Evolutionary conservation across 108 stramenopile genomes (phyloP).

Genomic region (Epithemia pelagica): DNA sequence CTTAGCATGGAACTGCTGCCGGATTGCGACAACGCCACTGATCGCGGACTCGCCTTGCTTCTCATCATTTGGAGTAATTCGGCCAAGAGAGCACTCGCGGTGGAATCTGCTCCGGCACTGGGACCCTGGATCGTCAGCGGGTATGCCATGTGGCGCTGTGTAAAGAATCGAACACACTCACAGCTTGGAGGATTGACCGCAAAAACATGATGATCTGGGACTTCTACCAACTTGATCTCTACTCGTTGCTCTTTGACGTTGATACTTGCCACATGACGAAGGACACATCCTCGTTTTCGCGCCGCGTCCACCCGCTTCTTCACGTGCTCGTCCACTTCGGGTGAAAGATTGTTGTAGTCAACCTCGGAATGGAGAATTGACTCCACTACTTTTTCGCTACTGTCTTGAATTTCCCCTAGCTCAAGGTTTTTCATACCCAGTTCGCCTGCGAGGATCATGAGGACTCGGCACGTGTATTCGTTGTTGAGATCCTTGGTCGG

Average conservation of each 20-base stretch:
- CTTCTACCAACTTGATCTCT: slow-evolving; percentile 50
- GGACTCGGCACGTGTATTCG: slow-evolving; percentile 48
- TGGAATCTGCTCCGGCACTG: slow-evolving; percentile 64
- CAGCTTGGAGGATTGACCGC: slow-evolving; percentile 60
- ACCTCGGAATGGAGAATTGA: not conserved
- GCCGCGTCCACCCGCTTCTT: slow-evolving; percentile 39
- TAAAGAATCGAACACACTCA: slow-evolving; percentile 66
- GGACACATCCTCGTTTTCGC: slow-evolving; percentile 44
- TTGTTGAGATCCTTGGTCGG: slow-evolving; percentile 52
- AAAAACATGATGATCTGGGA: slow-evolving; percentile 56
- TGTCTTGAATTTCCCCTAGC: slow-evolving; percentile 24
- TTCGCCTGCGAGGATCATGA: slow-evolving; percentile 61
- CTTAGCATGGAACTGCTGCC: not conserved
- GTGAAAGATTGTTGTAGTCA: slow-evolving; percentile 25
- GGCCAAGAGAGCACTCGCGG: slow-evolving; percentile 66
- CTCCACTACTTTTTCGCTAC: slow-evolving; percentile 35
- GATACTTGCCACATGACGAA: slow-evolving; percentile 53
- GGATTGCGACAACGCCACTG: slow-evolving; percentile 29
- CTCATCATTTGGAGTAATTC: slow-evolving; percentile 46
- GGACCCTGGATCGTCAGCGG: slow-evolving; percentile 69
- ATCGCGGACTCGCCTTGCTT: slow-evolving; percentile 31
- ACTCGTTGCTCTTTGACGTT: slow-evolving; percentile 41
- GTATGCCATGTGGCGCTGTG: slow-evolving; percentile 45
- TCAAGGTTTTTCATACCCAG: slow-evolving; percentile 37
- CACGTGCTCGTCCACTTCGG: slow-evolving; percentile 27